Evolutionary conservation across 148 eudicot genomes (phyloP), one percentile per base, ranked within the genome.

Genomic region (Vaccinium darrowii): DNA sequence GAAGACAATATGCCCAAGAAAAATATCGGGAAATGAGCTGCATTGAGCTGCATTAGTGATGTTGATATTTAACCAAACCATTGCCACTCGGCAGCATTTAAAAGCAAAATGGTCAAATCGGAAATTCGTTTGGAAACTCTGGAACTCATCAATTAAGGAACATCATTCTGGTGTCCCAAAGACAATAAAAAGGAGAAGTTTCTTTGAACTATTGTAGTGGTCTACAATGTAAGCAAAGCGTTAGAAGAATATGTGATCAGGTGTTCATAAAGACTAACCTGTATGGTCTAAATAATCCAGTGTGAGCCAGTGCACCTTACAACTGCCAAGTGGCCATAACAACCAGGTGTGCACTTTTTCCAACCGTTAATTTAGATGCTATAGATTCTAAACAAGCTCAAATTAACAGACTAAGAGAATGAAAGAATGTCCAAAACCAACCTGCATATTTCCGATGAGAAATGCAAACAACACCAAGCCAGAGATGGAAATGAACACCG

Each of bases 401-500:
- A 25, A 33, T 33, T 47, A 73, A 53, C 43, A 21, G 33, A 73
- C 67, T 21, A 43, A 71, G 10, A 14, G 53, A 36, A 74, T 47
- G 8, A 21, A 11, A 74, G 7, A 57, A 83, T 53, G 14, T 12
- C 75, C 50, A 33, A 54, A 51, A 89, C 93, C 19, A 39, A 94
- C 98, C 98, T 96, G 98, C 99, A 96, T 96, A 88, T 96, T 96
- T 84, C 99, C 98, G 65, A 96, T 94, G 76, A 96, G 94, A 87
- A 94, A 88, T 7, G 97, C 89, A 89, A 96, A 96, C 76, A 96
- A 85, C 89, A 96, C 98, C 93, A 94, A 87, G 62, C 97, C 98
- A 78, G 92, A 84, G 51, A 96, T 92, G 57, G 94, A 92, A 83
- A 96, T 91, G 86, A 91, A 90, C 86, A 94, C 90, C 27, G 97